Base-by-base conservation (phyloP, 2,329 filamentous ascomycete species). In the Pseudocercospora vitis region DNA sequence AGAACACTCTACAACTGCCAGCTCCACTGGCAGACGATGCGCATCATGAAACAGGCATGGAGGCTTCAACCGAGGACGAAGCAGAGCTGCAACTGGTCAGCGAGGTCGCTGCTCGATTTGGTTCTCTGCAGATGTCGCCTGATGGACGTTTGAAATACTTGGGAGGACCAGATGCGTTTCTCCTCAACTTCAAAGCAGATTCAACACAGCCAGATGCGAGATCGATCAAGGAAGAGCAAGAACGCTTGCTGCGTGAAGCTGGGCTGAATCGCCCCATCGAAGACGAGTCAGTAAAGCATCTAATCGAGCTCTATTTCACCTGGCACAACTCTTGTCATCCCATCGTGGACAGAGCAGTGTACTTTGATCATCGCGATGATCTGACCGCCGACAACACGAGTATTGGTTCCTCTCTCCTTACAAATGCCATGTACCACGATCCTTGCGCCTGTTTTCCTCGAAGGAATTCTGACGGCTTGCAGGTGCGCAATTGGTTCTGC, bases 301-400 rank as follows among this genome's bases (percentile, higher is more conserved):
- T 78, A 1, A 65, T 75, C 4, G 68, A 72, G 28, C 67, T 78
- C 0, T 78, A 74, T 50, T 78, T 78, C 51, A 71, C 74, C 1
- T 78, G 76, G 76, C 74, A 78, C 58, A 76, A 78, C 42, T 69
- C 75, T 4, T 72, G 71, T 35, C 73, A 74, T 40, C 73, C 76
- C 40, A 70, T 76, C 1, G 73, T 78, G 2, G 74, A 78, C 49
- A 67, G 12, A 24, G 39, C 39, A 24, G 11, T 24, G 9, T 40
- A 21, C 37, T 19, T 18, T 4, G 37, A 40, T 19, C 37, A 18
- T 12, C 37, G 19, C 14, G 19, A 12, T 11, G 19, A 9, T 18
- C 9, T 32, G 12, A 32, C n/a, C n/a, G n/a, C n/a, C n/a, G n/a
- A n/a, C 26, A 29, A 7, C 26, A 29, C 26, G 26, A 29, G 26